Evolutionary conservation across 306 rosid species (phyloP), one percentile per base, ranked within the genome.

Genomic region (Prosopis cineraria): DNA sequence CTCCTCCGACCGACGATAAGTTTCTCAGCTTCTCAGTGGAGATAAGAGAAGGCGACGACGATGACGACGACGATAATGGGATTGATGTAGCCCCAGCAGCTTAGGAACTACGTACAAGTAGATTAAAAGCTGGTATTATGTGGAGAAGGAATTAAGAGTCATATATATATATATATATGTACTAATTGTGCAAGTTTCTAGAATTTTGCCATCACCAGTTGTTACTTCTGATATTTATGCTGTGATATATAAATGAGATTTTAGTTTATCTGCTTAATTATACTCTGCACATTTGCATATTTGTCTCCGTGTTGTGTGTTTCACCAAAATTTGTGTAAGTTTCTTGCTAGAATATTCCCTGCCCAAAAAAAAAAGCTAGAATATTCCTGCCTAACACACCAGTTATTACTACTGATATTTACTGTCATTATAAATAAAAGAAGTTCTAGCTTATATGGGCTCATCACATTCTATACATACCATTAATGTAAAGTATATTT

Each of bases 11-110:
- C 12, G 59, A 52, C 13, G 9, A 67, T 68, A 17, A 16, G 19
- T 10, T 60, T 63, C 41, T 1, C 47, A 30, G 66, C 74, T 75
- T 71, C 20, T 11, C 24, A 1, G 13, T 13, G 11, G 85, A 83
- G 74, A n/a, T n/a, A n/a, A 55, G 48, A 0, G 86, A 82, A 1
- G 88, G 67, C 0, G 91, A 89, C 0, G 87, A 85, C 2, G 84
- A 83, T 0, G 86, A 74, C 0, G 91, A 89, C 1, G 86, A 72
- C 3, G 78, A 80, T 4, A 41, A 50, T 2, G 84, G 83, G 6
- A 13, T 78, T 0, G 77, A 70, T 27, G 52, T 89, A 31, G 91
- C 91, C 0, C 93, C 87, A 0, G 91, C 91, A 0, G 88, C 93
- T 3, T 87, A 68, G 20, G 33, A 30, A 22, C 65, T n/a, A 24